Evolutionary conservation across 768 basidiomycete genomes (phyloP), one percentile per base, ranked within the genome.

Genomic region (Inosperma sp.): DNA sequence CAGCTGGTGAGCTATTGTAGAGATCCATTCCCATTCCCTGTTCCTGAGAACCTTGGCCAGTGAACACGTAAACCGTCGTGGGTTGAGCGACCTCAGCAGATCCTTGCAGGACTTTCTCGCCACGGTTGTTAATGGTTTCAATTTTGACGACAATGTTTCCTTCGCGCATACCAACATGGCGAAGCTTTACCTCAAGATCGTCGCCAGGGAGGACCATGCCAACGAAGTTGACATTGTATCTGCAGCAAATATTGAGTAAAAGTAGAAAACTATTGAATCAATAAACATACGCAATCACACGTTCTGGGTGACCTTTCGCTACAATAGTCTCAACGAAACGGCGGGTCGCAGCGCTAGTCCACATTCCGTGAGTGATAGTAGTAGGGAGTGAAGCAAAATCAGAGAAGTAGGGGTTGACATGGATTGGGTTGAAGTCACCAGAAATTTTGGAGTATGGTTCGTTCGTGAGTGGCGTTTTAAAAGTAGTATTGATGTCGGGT

Each of bases 21-120:
- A 99, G 80, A 58, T 97, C 94, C 93, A 99, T 98, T 16, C 96
- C 96, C 96, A 99, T 98, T 16, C 95, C 93, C 39, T 86, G 84
- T 69, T 98, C 95, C 66, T 98, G 95, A 5, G 94, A 97, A 49
- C 95, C 95, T 66, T 98, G 95, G 25, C 95, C 95, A 33, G 95
- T 98, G 77, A 98, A 98, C 59, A 96, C 93, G 58, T 97, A 98
- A 27, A 90, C 92, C 5, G 93, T 95, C 14, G 81, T 78, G 2
- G 94, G 85, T 66, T 99, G 96, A 3, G 83, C 83, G 54, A 98
- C 93, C 67, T 98, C 93, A 3, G 94, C 92, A 12, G 88, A 81
- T 30, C 96, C 96, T 56, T 86, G 82, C 26, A 99, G 75, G 50
- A 99, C 92, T 71, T 91, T 96, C 67, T 94, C 91, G 33, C 90